Evolutionary conservation across 2,329 filamentous ascomycete species (phyloP).

Genomic region (Alternaria sp.): DNA sequence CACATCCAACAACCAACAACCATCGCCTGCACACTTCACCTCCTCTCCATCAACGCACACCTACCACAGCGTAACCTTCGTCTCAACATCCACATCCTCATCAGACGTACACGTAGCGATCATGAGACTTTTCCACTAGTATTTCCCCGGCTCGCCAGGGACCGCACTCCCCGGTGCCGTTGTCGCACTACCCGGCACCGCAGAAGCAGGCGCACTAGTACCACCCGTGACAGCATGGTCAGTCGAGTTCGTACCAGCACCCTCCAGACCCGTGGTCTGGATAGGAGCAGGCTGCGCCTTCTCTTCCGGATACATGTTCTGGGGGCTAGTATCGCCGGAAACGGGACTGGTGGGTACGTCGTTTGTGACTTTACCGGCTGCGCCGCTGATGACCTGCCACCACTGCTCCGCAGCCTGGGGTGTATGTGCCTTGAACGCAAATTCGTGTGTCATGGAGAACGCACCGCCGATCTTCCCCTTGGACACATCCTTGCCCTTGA

Average conservation of each 20-base stretch:
- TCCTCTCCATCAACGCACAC: background rate
- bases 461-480: slow-evolving; percentile 79
- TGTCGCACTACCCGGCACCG: slow-evolving; percentile 7
- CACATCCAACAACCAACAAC: background rate
- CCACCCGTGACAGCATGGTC: slow-evolving; percentile 7
- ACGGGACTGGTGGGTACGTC: slow-evolving; percentile 50
- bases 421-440: slow-evolving; percentile 87
- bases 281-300: slow-evolving; percentile 31
- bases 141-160: slow-evolving; percentile 41
- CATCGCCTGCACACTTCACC: background rate
- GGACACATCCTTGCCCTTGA: slow-evolving; percentile 93
- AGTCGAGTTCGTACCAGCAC: slow-evolving; percentile 19
- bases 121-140: slow-evolving; percentile 14
- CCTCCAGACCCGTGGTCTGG: slow-evolving; percentile 42
- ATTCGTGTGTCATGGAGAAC: slow-evolving; percentile 78
- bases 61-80: background rate
- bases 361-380: slow-evolving; percentile 60
- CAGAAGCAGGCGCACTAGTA: slow-evolving; percentile 16
- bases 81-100: background rate
- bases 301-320: background rate
- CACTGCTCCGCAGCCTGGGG: slow-evolving; percentile 81
- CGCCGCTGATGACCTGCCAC: slow-evolving; percentile 74
- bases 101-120: background rate
- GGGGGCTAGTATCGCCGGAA: slow-evolving; percentile 26
- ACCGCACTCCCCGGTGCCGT: slow-evolving; percentile 28